Percentiles rank a stretch among this genome's conserved stretches.
These are phyloP conservation scores for Phlyctochytrium planicorne DNA, from an alignment of 192 early-diverging fungal species.

Conservation along the genomic window DNA sequence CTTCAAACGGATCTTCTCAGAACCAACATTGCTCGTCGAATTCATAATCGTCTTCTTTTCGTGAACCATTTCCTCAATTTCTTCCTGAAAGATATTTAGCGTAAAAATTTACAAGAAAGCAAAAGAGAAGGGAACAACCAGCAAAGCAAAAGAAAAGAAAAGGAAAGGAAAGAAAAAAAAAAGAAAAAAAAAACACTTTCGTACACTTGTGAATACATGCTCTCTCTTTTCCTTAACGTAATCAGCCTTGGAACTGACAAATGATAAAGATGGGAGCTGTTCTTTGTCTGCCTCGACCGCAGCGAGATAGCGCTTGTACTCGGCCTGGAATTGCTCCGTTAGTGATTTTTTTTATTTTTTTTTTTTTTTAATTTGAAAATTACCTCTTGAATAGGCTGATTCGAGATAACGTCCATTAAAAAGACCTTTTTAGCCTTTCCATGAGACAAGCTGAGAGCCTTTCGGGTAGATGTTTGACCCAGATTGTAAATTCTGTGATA, in stretches of 20 bases:
- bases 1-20: conserved; percentile 12
- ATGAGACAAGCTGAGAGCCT: conserved; percentile 63
- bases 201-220: conserved; percentile 21
- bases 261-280: neutral
- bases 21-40: conserved; percentile 10
- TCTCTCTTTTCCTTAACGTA: conserved; percentile 12
- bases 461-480: conserved; percentile 62
- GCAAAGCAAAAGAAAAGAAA: neutral
- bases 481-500: conserved; percentile 61
- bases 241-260: neutral
- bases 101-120: neutral
- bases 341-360: neutral
- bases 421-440: conserved; percentile 67
- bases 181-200: neutral
- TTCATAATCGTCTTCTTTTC: conserved; percentile 17
- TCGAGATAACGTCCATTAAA: conserved; percentile 78
- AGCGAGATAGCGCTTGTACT: conserved; percentile 13
- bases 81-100: conserved; percentile 9
- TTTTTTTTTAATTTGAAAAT: too few species aligned
- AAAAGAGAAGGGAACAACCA: neutral
- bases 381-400: conserved; percentile 61
- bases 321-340: neutral
- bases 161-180: neutral
- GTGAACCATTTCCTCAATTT: conserved; percentile 28
- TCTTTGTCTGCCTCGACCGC: conserved; percentile 15